Conservation (phyloP, 2,329 filamentous ascomycete species). For the Neofusicoccum sp. region DNA sequence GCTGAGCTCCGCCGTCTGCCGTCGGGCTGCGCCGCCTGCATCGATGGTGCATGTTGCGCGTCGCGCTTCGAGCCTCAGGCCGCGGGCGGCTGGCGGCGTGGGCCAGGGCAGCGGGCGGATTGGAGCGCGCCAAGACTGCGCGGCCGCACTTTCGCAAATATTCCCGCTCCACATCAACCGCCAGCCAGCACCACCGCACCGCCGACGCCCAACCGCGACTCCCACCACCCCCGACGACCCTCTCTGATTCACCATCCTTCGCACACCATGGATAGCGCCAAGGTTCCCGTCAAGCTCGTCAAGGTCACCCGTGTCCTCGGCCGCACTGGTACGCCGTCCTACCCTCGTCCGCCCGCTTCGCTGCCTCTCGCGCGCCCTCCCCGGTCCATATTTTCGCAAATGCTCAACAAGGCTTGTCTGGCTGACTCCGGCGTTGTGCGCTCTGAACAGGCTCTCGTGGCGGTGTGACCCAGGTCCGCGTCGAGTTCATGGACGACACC, state of each 20-base stretch:
- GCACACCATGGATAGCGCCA: slow-evolving; percentile 78
- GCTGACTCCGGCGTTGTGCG: neutral
- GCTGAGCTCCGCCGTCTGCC: slow-evolving; percentile 1
- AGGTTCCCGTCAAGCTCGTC: slow-evolving; percentile 98
- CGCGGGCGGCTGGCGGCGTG: neutral
- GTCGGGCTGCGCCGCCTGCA: slow-evolving; percentile 1
- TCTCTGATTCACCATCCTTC: neutral
- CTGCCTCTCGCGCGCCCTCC: neutral
- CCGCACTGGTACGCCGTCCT: slow-evolving; percentile 79
- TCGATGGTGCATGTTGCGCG: neutral
- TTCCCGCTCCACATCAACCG: slow-evolving; percentile 11
- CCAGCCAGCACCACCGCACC: neutral
- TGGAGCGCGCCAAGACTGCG: slow-evolving; percentile 15
- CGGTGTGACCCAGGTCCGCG: slow-evolving; percentile 99
- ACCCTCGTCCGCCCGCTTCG: neutral
- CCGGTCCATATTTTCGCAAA: neutral
- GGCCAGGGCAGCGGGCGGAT: slow-evolving; percentile 12
- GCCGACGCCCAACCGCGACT: slow-evolving; percentile 4
- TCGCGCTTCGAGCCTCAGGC: slow-evolving; percentile 8
- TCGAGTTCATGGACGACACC: slow-evolving; percentile 99
- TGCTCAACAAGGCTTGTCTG: neutral
- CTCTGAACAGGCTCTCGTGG: slow-evolving; percentile 80
- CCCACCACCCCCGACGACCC: neutral
- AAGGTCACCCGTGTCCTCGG: slow-evolving; percentile 97
- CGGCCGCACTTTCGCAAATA: slow-evolving; percentile 20